Evolutionary conservation across 2,329 filamentous ascomycete genomes (phyloP), one percentile per base, ranked within the genome.

Genomic region (Hymenoscyphus linearis): DNA sequence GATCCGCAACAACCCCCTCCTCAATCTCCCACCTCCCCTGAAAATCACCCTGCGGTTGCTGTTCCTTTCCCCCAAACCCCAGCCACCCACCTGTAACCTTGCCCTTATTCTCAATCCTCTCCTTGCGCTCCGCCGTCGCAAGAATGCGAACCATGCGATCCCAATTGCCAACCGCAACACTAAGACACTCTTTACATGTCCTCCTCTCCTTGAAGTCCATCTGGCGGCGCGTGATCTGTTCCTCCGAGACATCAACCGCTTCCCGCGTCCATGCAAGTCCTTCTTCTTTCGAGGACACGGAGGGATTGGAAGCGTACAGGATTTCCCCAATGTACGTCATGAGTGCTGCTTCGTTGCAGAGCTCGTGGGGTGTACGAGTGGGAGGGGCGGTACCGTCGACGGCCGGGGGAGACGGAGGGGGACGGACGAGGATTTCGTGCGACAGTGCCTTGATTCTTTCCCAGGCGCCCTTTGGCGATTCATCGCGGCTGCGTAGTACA

Each of bases 271-370:
- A 98, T 5, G 86, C 86, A 1, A 97, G 79, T 0, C 92, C 93
- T 63, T 89, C 87, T 55, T 90, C 86, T 57, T 79, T 78, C 18
- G 74, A 77, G 18, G 72, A 59, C 62, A 59, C 57, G 27, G 73
- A 74, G 3, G 72, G 63, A 3, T 78, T 76, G n/a, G 83, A 81
- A 4, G 90, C 84, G 74, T 89, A 97, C 35, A 98, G 82, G 57
- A 98, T 96, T 76, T 98, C 93, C 62, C 93, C 93, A 65, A 98
- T 93, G 74, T 96, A 95, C 26, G 92, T 82, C 80, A 91, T 92
- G 14, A 97, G 76, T 0, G 85, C 91, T 2, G 92, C 91, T 74
- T 97, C 93, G 66, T 95, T 88, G 74, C 93, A 97, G 40, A 83
- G 82, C 66, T 90, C 85, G 31, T 81, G 78, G 10, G 85, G 72